Evolutionary conservation across 192 early-diverging fungal genomes (phyloP), one percentile per base, ranked within the genome.

Genomic region (Chytriomyces sp.): DNA sequence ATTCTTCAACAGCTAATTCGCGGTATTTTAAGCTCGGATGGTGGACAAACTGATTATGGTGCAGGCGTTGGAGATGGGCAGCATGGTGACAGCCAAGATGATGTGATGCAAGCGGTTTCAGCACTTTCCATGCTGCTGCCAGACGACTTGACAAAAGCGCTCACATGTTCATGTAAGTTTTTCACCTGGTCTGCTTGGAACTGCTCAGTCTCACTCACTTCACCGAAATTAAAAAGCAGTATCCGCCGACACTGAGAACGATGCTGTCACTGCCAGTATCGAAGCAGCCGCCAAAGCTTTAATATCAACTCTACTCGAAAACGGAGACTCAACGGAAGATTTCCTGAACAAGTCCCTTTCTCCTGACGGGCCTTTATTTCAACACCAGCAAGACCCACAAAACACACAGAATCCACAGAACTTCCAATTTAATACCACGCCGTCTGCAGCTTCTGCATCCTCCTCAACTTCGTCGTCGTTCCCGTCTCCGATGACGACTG

Each of bases 41-140:
- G 53, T n/a, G 53, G 53, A 5, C 53, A 57, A 20, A 20, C 53
- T 57, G 45, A 24, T 35, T n/a, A n/a, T n/a, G 20, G 44, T 10
- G 13, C 8, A 28, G 57, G 57, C 5, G 60, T 10, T 45, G 72
- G 61, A 24, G 44, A 6, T 45, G 72, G 43, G 10, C 50, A 46
- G 26, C 11, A 47, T 13, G 66, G 44, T 28, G 47, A 50, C 28
- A 8, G 47, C 47, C 45, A 68, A 11, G 63, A 63, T 9, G 79
- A 80, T 57, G 63, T 80, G 16, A 64, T 80, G 64, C 66, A 68
- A 35, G 79, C 79, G 16, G 73, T 80, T 35, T 68, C 72, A 7
- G 79, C 79, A n/a, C 53, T 80, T 4, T 80, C 79, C 9, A 61
- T 80, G 50, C 46, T 80, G 3, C 47, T 80, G 60, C 79, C 79